Evolutionary conservation across 257 asterid genomes (phyloP), one percentile per base, ranked within the genome.

Genomic region (Prunella vulgaris): DNA sequence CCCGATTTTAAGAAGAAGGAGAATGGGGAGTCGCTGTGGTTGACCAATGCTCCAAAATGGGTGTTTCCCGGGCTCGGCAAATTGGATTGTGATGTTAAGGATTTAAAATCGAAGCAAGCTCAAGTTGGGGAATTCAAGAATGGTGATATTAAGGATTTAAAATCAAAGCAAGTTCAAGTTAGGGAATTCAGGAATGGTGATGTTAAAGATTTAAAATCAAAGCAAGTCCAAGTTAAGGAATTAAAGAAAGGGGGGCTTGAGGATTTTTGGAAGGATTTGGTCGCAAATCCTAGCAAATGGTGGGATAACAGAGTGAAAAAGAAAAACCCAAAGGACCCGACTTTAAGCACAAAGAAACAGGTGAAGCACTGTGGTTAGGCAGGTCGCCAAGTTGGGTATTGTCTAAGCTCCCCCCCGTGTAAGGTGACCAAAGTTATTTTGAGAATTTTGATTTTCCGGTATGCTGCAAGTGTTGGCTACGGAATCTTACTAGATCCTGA

Each of bases 1-100:
- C 97, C 99, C 0, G 97, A 93, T 81, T 93, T 90, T 71, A 90
- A 90, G 85, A 85, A 81, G 58, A 87, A 84, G 79, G 85, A 35
- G 65, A 78, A 69, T n/a, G 79, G 79, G 18, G 79, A 74, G 54
- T 0, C 88, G 0, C 80, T 90, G 37, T 93, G 99, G 97, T 33
- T 93, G 14, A 37, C 22, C 48, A 56, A 15, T 3, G 90, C 90
- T 28, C 99, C 97, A 1, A 27, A 64, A 20, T 90, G 91, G 94
- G 79, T 82, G 15, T 65, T 84, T 53, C 80, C 77, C 10, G 87
- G 82, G 57, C 70, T 93, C 4, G 82, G 67, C 15, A 84, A 74
- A 60, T 49, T 90, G 81, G 91, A 77, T 68, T 79, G 85, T 71
- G 89, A 79, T 77, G 84, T 62, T 48, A 68, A 71, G 69, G 66